Evolutionary conservation across 768 basidiomycete species (phyloP).

Genomic region (Trametes coccinea): DNA sequence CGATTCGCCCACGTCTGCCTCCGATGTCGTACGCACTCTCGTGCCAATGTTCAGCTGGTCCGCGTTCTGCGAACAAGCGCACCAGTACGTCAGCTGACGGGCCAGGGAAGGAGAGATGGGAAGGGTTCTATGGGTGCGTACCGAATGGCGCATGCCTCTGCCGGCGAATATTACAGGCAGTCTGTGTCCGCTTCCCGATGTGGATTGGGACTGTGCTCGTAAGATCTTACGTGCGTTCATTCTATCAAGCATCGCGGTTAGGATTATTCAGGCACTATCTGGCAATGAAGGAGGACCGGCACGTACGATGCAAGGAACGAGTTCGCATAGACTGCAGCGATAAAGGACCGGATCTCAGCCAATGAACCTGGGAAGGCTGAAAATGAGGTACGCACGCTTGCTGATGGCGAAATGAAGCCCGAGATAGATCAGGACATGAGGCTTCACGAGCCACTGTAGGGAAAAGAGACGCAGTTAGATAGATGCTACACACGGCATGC

Average conservation of each 20-base stretch:
- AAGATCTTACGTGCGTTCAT: slow-evolving; percentile 29
- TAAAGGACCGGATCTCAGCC: slow-evolving; percentile 14
- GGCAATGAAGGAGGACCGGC: neutral
- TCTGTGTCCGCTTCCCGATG: slow-evolving; percentile 20
- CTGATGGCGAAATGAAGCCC: slow-evolving; percentile 33
- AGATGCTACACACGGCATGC: slow-evolving; percentile 1
- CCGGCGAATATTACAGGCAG: slow-evolving; percentile 22
- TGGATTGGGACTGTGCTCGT: slow-evolving; percentile 16
- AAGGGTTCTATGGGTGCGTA: slow-evolving; percentile 2
- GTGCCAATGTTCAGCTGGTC: slow-evolving; percentile 20
- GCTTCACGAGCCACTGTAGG: slow-evolving; percentile 30
- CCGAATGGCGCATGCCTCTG: slow-evolving; percentile 16
- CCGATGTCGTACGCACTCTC: slow-evolving; percentile 13
- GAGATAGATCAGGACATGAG: slow-evolving; percentile 31
- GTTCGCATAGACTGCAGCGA: slow-evolving; percentile 30
- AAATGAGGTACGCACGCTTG: slow-evolving; percentile 27
- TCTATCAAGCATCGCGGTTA: slow-evolving; percentile 13
- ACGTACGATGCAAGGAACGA: slow-evolving; percentile 32
- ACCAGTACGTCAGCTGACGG: slow-evolving; percentile 12
- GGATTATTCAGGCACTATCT: slow-evolving; percentile 2
- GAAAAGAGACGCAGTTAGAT: neutral
- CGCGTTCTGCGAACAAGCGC: slow-evolving; percentile 4
- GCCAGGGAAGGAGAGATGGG: neutral
- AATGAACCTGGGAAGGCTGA: slow-evolving; percentile 1
- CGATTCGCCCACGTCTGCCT: neutral